These are phyloP conservation scores for Aspergillus steynii DNA, from an alignment of 495 filamentous ascomycete genomes.

Conservation along the genomic window DNA sequence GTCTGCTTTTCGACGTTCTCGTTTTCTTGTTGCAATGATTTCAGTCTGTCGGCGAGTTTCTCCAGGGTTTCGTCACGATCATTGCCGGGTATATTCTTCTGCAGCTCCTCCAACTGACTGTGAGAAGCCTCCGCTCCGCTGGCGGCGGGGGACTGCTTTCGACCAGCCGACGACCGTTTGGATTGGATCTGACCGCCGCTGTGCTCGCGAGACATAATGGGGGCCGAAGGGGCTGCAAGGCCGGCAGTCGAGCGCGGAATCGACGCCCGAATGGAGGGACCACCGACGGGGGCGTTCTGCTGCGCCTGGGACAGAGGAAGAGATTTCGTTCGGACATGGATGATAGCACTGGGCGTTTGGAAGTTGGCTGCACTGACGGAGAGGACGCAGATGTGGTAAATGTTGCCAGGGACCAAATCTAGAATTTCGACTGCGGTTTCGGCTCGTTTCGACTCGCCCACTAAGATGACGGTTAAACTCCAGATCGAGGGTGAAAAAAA, in stretches of 20 bases:
- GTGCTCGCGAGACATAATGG: slow-evolving; percentile 63
- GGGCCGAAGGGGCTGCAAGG: slow-evolving; percentile 52
- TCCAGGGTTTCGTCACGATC: slow-evolving; percentile 48
- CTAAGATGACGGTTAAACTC: slow-evolving; percentile 44
- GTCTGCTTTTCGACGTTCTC: slow-evolving; percentile 69
- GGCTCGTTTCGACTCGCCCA: slow-evolving; percentile 79
- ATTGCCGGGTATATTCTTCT: slow-evolving; percentile 29
- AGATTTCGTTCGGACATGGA: slow-evolving; percentile 74
- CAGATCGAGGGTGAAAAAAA: neutral
- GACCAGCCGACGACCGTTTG: slow-evolving; percentile 66
- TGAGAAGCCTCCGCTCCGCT: slow-evolving; percentile 51
- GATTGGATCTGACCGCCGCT: slow-evolving; percentile 55
- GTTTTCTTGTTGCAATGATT: slow-evolving; percentile 69
- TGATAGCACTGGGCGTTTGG: slow-evolving; percentile 80
- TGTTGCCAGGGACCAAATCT: slow-evolving; percentile 79
- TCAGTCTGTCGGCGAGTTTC: slow-evolving; percentile 68
- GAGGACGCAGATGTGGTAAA: slow-evolving; percentile 89
- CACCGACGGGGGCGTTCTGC: slow-evolving; percentile 47
- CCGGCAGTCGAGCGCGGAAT: slow-evolving; percentile 51
- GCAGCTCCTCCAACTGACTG: slow-evolving; percentile 36
- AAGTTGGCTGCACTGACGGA: slow-evolving; percentile 88
- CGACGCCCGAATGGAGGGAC: slow-evolving; percentile 45
- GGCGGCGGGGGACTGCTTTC: slow-evolving; percentile 75
- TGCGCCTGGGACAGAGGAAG: slow-evolving; percentile 52
- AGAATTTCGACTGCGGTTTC: slow-evolving; percentile 90